Evolutionary conservation across 129 eudicot species (phyloP).

Genomic region (Saposhnikovia divaricata): DNA sequence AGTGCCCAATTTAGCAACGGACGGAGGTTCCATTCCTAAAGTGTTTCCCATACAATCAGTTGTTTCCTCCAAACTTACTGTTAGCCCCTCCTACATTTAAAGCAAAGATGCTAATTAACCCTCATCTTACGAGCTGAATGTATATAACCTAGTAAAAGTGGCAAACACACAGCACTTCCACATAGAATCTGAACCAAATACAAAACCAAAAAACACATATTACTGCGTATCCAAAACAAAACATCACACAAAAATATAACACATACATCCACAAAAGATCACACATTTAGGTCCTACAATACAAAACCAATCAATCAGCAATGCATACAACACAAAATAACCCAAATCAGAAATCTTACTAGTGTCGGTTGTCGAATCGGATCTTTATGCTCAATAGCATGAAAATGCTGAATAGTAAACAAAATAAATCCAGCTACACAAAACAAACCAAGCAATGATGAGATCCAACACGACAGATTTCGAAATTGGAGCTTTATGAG

Average conservation of each 20-base stretch:
- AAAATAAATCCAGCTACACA: slow-evolving; percentile 45
- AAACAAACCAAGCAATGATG: slow-evolving; percentile 48
- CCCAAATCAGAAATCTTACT: slow-evolving; percentile 26
- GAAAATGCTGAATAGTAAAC: slow-evolving; percentile 53
- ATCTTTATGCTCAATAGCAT: slow-evolving; percentile 24
- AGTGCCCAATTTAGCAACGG: neutral
- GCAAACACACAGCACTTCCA: neutral
- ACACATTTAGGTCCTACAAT: neutral
- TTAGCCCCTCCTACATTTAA: too few species aligned
- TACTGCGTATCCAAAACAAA: too few species aligned
- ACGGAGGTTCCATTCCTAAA: too few species aligned
- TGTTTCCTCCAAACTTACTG: too few species aligned
- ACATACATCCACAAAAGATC: neutral
- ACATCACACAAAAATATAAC: too few species aligned
- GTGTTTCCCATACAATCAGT: too few species aligned
- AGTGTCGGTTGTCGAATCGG: slow-evolving; percentile 45
- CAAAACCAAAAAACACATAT: neutral
- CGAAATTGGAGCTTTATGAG: too few species aligned
- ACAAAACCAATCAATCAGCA: neutral
- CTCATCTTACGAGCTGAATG: neutral
- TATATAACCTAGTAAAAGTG: neutral
- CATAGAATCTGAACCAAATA: too few species aligned
- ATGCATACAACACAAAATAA: neutral
- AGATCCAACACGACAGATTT: slow-evolving; percentile 70
- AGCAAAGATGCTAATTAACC: neutral